Evolutionary conservation across 1,284 basidiomycete species (phyloP), one percentile per base, ranked within the genome.

Genomic region (Taiwanofungus camphoratus): DNA sequence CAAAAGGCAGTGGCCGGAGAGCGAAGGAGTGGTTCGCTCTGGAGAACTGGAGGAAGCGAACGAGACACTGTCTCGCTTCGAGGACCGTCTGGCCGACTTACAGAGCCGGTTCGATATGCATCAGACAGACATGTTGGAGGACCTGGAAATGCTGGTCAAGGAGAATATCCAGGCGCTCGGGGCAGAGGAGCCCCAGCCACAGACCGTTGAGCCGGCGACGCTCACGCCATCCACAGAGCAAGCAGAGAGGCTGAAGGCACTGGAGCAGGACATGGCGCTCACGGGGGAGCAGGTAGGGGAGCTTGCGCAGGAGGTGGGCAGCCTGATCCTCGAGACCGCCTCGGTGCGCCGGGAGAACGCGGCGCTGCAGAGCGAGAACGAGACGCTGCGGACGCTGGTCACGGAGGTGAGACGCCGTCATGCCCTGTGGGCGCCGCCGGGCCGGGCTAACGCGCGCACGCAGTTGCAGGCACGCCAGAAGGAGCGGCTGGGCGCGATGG

Each of bases 251-350:
- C n/a, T n/a, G n/a, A n/a, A n/a, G n/a, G n/a, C n/a, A n/a, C n/a
- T n/a, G n/a, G n/a, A n/a, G n/a, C 37, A 36, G 23, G 56, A 49
- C 15, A 35, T 67, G 31, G 50, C 53, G 3, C 42, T 38, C 9
- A 58, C 60, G 2, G 67, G 60, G 11, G 49, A 57, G 2, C 62
- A 75, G 13, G 55, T 76, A 2, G 54, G 49, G n/a, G 62, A 59
- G 20, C 38, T 79, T 11, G 68, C 65, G 3, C 41, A 54, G 23
- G 68, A 66, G 39, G 54, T 76, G 7, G 67, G 60, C 4, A 51
- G 57, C 12, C 49, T 76, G 19, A 59, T 70, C 16, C 47, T 54
- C 2, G 53, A 64, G 24, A 51, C 60, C 5, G 46, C 63, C 22
- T 43, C 30, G 7, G 54, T 62, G 26, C 60, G 64, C 26, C 37